Conservation (phyloP, 2,329 filamentous ascomycete genomes). For the Leptographium flavum region DNA sequence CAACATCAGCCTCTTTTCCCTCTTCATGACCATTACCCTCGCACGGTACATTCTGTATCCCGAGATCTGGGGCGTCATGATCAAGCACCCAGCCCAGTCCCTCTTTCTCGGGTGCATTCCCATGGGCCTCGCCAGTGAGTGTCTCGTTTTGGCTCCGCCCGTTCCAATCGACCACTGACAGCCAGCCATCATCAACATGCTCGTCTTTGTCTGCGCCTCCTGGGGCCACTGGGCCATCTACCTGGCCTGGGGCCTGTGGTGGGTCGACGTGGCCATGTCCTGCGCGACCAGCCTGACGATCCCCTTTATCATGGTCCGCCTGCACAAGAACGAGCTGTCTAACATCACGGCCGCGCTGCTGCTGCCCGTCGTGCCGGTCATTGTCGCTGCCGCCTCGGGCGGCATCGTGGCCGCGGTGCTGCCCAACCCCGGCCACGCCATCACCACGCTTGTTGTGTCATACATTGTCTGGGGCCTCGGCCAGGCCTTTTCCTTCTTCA, state of each 20-base stretch:
- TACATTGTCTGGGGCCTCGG: constrained; percentile 59
- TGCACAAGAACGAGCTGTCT: constrained; percentile 17
- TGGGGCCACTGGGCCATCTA: constrained; percentile 39
- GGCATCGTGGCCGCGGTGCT: constrained; percentile 49
- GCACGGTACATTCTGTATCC: constrained; percentile 47
- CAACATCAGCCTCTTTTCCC: constrained; percentile 38
- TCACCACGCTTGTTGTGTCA: constrained; percentile 47
- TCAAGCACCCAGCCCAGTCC: constrained; percentile 45
- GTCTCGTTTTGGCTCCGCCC: background rate
- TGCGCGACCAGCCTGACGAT: constrained; percentile 30
- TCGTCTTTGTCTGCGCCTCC: constrained; percentile 40
- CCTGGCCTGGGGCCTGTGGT: constrained; percentile 39
- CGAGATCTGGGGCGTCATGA: constrained; percentile 45
- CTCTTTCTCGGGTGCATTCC: constrained; percentile 50
- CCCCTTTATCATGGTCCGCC: constrained; percentile 31
- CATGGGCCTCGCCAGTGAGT: constrained; percentile 40
- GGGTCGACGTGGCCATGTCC: constrained; percentile 32
- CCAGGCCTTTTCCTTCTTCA: constrained; percentile 40
- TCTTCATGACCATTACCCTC: constrained; percentile 34
- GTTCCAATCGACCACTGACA: too few relatives aligned
- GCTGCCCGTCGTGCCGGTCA: constrained; percentile 45
- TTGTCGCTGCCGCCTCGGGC: constrained; percentile 50
- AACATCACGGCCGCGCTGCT: constrained; percentile 46
- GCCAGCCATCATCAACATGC: constrained; percentile 40
- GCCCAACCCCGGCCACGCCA: constrained; percentile 35